Conservation (phyloP, 2,329 filamentous ascomycete species). For the Colletotrichum sp. region DNA sequence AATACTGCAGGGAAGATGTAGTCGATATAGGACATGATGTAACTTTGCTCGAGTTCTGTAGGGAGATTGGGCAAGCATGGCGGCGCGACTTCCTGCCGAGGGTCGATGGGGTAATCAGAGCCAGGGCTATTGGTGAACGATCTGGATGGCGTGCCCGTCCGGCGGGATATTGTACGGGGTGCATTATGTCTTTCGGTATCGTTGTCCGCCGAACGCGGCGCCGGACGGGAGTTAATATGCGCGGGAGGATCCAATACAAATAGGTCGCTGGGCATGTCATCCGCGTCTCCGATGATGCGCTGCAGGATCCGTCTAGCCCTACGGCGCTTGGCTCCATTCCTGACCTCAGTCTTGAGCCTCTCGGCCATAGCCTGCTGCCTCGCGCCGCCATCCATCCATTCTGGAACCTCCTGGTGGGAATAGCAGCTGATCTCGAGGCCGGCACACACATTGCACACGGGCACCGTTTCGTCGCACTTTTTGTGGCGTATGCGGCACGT, state of each 20-base stretch:
- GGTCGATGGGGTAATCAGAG: background rate
- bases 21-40: constrained; percentile 64
- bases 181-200: background rate
- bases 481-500: constrained; percentile 66
- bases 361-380: constrained; percentile 22
- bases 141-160: background rate
- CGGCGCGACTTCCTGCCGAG: background rate
- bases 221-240: background rate
- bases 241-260: background rate
- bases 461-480: constrained; percentile 60
- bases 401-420: constrained; percentile 54
- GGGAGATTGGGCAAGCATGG: background rate
- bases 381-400: constrained; percentile 57
- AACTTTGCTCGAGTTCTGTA: constrained; percentile 30
- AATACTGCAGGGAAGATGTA: constrained; percentile 66
- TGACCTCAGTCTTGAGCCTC: constrained; percentile 24
- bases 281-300: background rate
- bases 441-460: constrained; percentile 54
- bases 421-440: constrained; percentile 61
- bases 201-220: background rate
- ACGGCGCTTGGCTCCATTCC: constrained; percentile 16
- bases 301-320: constrained; percentile 45
- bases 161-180: background rate
- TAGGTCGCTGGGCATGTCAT: background rate
- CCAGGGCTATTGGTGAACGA: background rate